Conservation (phyloP, 2,329 filamentous ascomycete species). For the Colletotrichum scovillei region DNA sequence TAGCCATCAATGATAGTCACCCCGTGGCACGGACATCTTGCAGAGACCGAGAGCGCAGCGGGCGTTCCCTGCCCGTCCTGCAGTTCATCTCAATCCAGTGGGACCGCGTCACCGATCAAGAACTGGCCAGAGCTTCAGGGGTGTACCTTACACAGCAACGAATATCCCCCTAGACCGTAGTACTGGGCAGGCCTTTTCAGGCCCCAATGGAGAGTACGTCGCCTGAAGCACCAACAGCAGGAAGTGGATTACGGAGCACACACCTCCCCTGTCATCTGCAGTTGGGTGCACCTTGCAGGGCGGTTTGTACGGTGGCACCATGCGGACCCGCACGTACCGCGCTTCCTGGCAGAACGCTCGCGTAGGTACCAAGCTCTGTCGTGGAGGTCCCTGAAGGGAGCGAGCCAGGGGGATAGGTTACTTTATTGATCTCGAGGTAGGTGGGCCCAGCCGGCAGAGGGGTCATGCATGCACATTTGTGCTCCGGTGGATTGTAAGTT, state of each 20-base stretch:
- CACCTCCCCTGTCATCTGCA: not conserved
- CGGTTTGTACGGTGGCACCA: not conserved
- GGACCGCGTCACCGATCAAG: not conserved
- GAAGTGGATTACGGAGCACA: not conserved
- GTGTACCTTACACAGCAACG: not conserved
- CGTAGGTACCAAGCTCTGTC: not conserved
- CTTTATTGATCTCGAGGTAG: no score
- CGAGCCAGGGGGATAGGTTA: no score
- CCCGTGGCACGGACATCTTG: not conserved
- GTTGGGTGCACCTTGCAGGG: not conserved
- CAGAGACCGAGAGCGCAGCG: not conserved
- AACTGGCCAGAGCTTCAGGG: not conserved
- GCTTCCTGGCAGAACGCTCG: conserved; percentile 3
- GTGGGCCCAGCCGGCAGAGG: no score
- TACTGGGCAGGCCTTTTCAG: not conserved
- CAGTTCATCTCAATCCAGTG: not conserved
- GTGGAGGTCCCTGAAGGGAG: not conserved
- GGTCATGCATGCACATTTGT: no score
- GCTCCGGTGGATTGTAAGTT: no score
- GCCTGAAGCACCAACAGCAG: conserved; percentile 4
- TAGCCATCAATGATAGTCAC: no score
- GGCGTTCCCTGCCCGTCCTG: not conserved
- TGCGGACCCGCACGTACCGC: not conserved
- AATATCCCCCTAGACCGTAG: not conserved
- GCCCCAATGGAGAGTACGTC: not conserved